Percentiles rank a stretch among this genome's conserved stretches.
phyloP scores from a whole-genome alignment of 495 filamentous ascomycete genomes.

The Xylaria sp. region DNA sequence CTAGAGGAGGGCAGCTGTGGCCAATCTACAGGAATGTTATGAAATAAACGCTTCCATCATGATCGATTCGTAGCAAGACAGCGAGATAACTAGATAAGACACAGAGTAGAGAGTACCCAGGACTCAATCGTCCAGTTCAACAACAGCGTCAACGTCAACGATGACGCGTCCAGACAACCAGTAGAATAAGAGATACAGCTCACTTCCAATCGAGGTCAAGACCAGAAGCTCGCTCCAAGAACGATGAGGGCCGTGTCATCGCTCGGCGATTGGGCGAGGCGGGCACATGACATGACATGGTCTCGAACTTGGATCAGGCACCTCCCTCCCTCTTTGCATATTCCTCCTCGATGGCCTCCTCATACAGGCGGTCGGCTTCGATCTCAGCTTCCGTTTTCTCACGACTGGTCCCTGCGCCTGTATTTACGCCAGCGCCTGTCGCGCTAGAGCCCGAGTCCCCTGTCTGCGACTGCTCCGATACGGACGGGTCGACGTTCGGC shows the following conservation, averaged over 20 bases:
- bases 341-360: slow-evolving; percentile 76
- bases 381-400: slow-evolving; percentile 49
- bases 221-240: not conserved
- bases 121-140: not conserved
- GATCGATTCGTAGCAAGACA: not conserved
- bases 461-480: slow-evolving; percentile 14
- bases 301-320: slow-evolving; percentile 46
- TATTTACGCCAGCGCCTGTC: slow-evolving; percentile 49
- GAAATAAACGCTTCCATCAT: not conserved
- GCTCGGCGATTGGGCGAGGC: not conserved
- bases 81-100: not conserved
- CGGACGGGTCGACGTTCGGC: slow-evolving; percentile 9
- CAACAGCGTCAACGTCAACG: not conserved
- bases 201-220: not conserved
- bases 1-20: not conserved
- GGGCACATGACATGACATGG: not conserved
- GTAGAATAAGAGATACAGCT: not conserved
- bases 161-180: not conserved
- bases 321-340: slow-evolving; percentile 77
- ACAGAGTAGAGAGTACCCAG: not conserved
- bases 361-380: slow-evolving; percentile 67
- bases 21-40: not conserved
- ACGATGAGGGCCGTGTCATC: not conserved
- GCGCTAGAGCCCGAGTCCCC: slow-evolving; percentile 17
- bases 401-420: slow-evolving; percentile 46